phyloP scores from a whole-genome alignment of 1,284 basidiomycete species.

The Trametes hirsuta region DNA sequence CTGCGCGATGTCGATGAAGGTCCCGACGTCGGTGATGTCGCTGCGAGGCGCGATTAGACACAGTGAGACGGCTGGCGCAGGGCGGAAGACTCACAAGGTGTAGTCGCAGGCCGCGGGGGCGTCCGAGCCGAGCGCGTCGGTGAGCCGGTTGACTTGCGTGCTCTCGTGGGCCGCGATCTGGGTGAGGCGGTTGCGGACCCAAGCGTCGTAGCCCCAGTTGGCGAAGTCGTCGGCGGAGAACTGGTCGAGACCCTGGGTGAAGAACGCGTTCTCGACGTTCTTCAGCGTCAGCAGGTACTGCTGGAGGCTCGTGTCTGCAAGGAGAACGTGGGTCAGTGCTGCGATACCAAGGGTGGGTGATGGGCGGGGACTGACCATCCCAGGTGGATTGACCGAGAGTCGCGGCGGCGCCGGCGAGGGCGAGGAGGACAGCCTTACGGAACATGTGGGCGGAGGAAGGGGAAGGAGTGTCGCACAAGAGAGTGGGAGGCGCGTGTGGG shows the following conservation, averaged over 20 bases:
- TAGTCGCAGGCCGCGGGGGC: conserved; percentile 57
- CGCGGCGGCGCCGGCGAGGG: conserved; percentile 8
- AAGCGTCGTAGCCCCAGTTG: conserved; percentile 45
- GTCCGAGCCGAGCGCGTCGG: conserved; percentile 50
- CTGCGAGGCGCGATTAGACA: conserved; percentile 34
- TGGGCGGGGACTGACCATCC: background rate
- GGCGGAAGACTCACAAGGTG: conserved; percentile 48
- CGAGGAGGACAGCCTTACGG: conserved; percentile 16
- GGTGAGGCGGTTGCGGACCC: conserved; percentile 47
- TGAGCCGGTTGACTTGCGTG: conserved; percentile 41
- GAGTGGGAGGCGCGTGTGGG: conserved; percentile 5
- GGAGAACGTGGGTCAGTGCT: background rate
- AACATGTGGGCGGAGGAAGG: conserved; percentile 8
- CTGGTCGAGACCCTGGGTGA: conserved; percentile 42
- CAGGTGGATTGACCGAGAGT: background rate
- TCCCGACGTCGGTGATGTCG: conserved; percentile 43
- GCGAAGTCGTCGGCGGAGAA: conserved; percentile 47
- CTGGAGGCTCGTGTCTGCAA: conserved; percentile 42
- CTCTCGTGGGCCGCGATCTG: conserved; percentile 57
- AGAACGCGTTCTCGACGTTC: conserved; percentile 53
- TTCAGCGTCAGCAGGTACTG: conserved; percentile 64
- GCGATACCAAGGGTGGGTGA: background rate
- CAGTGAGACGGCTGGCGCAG: background rate
- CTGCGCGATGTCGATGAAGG: conserved; percentile 55
- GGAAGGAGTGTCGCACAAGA: conserved; percentile 8